Evolutionary conservation across 257 asterid genomes (phyloP), one percentile per base, ranked within the genome.

Genomic region (Eucommia ulmoides): DNA sequence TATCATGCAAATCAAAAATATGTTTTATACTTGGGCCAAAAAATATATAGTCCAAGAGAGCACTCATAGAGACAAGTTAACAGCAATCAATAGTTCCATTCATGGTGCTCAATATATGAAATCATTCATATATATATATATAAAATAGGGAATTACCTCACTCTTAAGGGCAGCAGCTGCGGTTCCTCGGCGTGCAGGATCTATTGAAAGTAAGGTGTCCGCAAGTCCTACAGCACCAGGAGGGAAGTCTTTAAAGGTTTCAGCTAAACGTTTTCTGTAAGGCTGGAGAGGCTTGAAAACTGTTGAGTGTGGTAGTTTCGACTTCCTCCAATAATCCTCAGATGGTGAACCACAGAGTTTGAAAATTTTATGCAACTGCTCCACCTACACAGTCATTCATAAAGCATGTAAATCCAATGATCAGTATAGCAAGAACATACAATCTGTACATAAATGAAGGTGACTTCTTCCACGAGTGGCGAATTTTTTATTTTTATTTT

Each of bases 301-400:
- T 45, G 75, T 53, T 23, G 75, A 65, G 41, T 66, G 59, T 2
- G 86, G 77, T 53, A 74, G 65, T 67, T 62, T 63, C 20, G 76
- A 57, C 46, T 73, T 74, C 52, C 51, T 67, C 83, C 85, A 80
- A 51, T 73, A 80, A 10, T 80, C 82, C 14, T 68, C 84, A n/a
- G 76, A 56, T 9, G 88, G 84, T 24, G 83, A 72, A 76, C n/a
- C n/a, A n/a, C n/a, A n/a, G n/a, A n/a, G n/a, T n/a, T n/a, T n/a
- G n/a, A n/a, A n/a, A n/a, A n/a, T 74, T 33, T 73, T 69, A 52
- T 77, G 86, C 55, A 80, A 59, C 63, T 80, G 91, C 42, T 77
- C 91, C 55, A 77, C 79, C 91, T 77, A 49, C 46, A 42, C 45
- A 51, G 33, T 52, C 6, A 50, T 54, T 52, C 52, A 20, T 64